These are phyloP conservation scores for Backusella liffmaniae DNA, from an alignment of 192 early-diverging fungal genomes.

Conservation along the genomic window DNA sequence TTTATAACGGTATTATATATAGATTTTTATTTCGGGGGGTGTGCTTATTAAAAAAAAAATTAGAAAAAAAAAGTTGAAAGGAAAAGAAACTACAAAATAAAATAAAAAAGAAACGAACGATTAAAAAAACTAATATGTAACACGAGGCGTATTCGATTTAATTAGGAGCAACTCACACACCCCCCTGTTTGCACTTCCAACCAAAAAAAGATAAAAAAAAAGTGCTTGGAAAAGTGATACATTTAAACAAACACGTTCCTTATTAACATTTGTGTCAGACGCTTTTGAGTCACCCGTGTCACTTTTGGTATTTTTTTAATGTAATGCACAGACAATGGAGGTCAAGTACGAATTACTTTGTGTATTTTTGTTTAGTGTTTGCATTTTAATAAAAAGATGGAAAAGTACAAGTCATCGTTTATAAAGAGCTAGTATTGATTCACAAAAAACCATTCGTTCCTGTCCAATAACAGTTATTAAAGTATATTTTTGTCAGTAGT, in stretches of 20 bases:
- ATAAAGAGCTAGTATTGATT: neutral
- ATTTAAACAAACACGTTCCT: slow-evolving; percentile 5
- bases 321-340: neutral
- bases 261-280: slow-evolving; percentile 2
- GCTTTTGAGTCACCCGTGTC: neutral
- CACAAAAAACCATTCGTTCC: slow-evolving; percentile 1
- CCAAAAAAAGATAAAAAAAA: neutral
- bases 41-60: neutral
- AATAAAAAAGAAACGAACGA: neutral
- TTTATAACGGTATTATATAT: neutral
- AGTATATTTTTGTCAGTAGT: neutral
- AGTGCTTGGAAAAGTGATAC: neutral
- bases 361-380: neutral
- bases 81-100: neutral
- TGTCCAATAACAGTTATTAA: neutral
- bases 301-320: neutral
- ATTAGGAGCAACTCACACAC: slow-evolving; percentile 6
- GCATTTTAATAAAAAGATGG: neutral
- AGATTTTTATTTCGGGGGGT: neutral
- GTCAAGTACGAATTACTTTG: neutral
- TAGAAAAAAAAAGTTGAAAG: neutral
- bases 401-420: neutral
- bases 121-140: slow-evolving; percentile 5
- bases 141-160: slow-evolving; percentile 5
- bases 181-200: slow-evolving; percentile 3